Evolutionary conservation across 208 protist species (phyloP), one percentile per base, ranked within the genome.

Genomic region (Crithidia bombi): DNA sequence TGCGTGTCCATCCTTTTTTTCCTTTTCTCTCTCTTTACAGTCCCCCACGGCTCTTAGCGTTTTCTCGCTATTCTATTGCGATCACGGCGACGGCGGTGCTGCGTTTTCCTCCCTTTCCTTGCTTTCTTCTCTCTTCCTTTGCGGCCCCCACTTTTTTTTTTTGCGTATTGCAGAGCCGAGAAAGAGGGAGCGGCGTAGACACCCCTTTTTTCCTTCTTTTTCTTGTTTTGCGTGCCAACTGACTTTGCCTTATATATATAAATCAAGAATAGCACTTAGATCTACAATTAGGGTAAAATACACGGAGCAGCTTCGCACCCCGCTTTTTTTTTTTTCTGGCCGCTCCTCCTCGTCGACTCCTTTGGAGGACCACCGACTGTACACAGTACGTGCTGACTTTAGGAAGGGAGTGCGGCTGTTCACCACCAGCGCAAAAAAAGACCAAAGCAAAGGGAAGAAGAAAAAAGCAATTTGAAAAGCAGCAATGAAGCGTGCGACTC

Each of bases 51-150:
- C 4, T 36, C n/a, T n/a, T n/a, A n/a, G n/a, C n/a, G n/a, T n/a
- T n/a, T n/a, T n/a, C n/a, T n/a, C n/a, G n/a, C n/a, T n/a, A n/a
- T n/a, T n/a, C n/a, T n/a, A n/a, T n/a, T n/a, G n/a, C n/a, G n/a
- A n/a, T n/a, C n/a, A n/a, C n/a, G n/a, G n/a, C n/a, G n/a, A n/a
- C n/a, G n/a, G n/a, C n/a, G n/a, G n/a, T n/a, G n/a, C n/a, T n/a
- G n/a, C n/a, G n/a, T n/a, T n/a, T n/a, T 39, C 17, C 54, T 32
- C 44, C 64, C 38, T 19, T 68, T 68, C 17, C 65, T 65, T 21
- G 15, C 10, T 73, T 56, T 65, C 33, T 10, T 35, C 51, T 54
- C 65, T 36, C 5, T 46, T 33, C 2, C 33, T 19, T 5, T 3
- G 15, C 21, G 11, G 4, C 14, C 2, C 9, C 14, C 9, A 21